Conservation (phyloP, 768 basidiomycete genomes). For the Tricholoma saponaceum region DNA sequence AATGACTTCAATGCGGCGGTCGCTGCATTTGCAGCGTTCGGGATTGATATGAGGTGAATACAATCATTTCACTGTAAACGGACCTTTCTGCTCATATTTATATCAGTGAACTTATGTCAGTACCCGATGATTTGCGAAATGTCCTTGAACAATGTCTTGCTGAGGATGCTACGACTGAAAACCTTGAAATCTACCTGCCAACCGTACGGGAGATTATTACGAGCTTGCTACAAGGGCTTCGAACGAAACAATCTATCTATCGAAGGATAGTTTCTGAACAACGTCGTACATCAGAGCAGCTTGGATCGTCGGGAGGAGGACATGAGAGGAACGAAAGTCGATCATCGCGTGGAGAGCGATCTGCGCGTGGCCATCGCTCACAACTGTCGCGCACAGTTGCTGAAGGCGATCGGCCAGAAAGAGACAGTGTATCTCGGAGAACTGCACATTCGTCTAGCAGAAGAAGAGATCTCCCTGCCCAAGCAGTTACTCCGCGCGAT, state of each 20-base stretch:
- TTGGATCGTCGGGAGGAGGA: slow-evolving; percentile 17
- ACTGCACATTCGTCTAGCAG: slow-evolving; percentile 38
- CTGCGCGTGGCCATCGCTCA: slow-evolving; percentile 45
- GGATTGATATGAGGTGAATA: slow-evolving; percentile 89
- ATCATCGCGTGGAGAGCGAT: slow-evolving; percentile 45
- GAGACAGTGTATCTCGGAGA: slow-evolving; percentile 33
- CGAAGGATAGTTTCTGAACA: slow-evolving; percentile 68
- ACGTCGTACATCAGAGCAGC: slow-evolving; percentile 46
- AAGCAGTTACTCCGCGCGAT: slow-evolving; percentile 20
- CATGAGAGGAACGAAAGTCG: slow-evolving; percentile 58
- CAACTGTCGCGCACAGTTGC: slow-evolving; percentile 40
- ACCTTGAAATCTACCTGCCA: slow-evolving; percentile 86
- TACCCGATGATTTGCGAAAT: slow-evolving; percentile 84
- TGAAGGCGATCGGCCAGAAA: slow-evolving; percentile 37
- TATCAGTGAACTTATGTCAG: slow-evolving; percentile 75
- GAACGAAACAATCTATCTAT: slow-evolving; percentile 86
- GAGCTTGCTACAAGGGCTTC: slow-evolving; percentile 87
- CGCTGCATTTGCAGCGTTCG: slow-evolving; percentile 77
- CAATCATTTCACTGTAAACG: slow-evolving; percentile 3
- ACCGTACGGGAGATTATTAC: slow-evolving; percentile 91
- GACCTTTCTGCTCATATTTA: slow-evolving; percentile 6
- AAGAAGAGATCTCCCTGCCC: slow-evolving; percentile 28
- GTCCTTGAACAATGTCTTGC: slow-evolving; percentile 90
- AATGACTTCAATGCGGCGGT: slow-evolving; percentile 97
- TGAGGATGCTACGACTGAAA: slow-evolving; percentile 83